Base-by-base conservation (phyloP, 768 basidiomycete genomes). In the Serendipita sp. region DNA sequence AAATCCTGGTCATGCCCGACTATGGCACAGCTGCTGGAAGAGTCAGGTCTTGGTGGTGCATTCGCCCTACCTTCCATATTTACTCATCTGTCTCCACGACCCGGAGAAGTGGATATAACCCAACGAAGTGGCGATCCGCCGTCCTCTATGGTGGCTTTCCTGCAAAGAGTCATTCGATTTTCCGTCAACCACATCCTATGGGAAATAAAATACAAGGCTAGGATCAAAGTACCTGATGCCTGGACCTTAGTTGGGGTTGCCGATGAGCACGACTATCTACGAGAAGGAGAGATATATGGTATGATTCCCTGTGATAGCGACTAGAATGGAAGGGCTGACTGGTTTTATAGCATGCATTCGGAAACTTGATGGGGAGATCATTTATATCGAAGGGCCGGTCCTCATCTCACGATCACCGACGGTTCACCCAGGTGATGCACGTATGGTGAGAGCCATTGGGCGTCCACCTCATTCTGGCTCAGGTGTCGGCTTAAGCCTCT, bases 201-300 rank as follows among this genome's bases (percentile, higher is more conserved):
- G 41, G 76, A 81, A 53, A 75, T 88, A 18, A 88, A 88, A 66
- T 77, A 78, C 66, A 75, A 77, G 7, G 85, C 86, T 0, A 78
- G 86, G 3, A 88, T 89, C 41, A 85, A 84, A 11, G 76, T 89
- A 13, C 81, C 80, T 0, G 75, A 76, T 2, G 82, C 79, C 1
- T 85, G 80, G 77, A 88, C 85, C 0, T 71, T 90, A 1, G 86
- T 87, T 3, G 87, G 86, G 0, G 80, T 88, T 4, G 86, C 85
- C 0, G 87, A 90, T 70, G 76, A 83, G 0, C 82, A 84, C 66
- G 71, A 73, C 1, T 80, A 76, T 66, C 76, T 88, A 3, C 35
- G 75, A 44, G 78, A 79, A 65, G 78, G 77, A 1, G 75, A 87
- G 67, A 79, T 89, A 28, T 90, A 86, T 69, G 80, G 81, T 45